Percentiles rank a stretch among this genome's conserved stretches.
phyloP scores from a whole-genome alignment of 2,329 filamentous ascomycete genomes.

The Chaetomiaceae sp. region DNA sequence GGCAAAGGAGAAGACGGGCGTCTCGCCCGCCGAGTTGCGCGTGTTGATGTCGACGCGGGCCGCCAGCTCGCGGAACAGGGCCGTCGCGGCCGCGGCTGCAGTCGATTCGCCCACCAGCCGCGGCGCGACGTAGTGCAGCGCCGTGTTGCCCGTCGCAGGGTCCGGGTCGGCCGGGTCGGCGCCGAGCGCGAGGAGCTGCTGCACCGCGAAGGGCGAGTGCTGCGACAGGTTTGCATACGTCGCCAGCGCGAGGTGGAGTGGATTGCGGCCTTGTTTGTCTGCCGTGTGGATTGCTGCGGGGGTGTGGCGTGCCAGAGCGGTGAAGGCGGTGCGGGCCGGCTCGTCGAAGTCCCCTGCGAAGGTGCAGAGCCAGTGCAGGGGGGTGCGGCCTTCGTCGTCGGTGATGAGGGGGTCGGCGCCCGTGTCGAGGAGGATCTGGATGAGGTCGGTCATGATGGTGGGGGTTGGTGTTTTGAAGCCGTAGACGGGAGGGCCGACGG shows the following conservation, averaged over 20 bases:
- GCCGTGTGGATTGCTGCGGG: not conserved
- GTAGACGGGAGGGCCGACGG: not conserved
- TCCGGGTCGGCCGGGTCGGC: not conserved
- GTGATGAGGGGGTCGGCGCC: slow-evolving; percentile 7
- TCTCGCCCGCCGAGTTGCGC: slow-evolving; percentile 3
- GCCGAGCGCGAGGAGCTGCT: slow-evolving; percentile 1
- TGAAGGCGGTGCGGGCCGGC: not conserved
- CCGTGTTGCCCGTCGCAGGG: not conserved
- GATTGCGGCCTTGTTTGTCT: not conserved
- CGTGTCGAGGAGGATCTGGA: not conserved
- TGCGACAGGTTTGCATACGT: not conserved
- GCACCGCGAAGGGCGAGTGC: not conserved
- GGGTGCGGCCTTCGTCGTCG: slow-evolving; percentile 6
- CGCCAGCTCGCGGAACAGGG: slow-evolving; percentile 4
- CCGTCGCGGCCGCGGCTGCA: not conserved
- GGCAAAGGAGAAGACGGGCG: not conserved
- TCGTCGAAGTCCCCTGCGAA: not conserved
- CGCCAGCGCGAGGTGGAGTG: not conserved
- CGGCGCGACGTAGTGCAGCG: slow-evolving; percentile 2
- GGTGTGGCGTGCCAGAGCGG: not conserved
- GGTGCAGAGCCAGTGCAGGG: slow-evolving; percentile 12
- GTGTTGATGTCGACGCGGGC: slow-evolving; percentile 2
- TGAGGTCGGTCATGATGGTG: not conserved
- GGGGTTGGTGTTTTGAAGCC: too few species aligned
- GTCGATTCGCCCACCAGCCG: not conserved